These are phyloP conservation scores for Pyrenochaeta sp. DNA, from an alignment of 2,329 filamentous ascomycete genomes.

Conservation along the genomic window DNA sequence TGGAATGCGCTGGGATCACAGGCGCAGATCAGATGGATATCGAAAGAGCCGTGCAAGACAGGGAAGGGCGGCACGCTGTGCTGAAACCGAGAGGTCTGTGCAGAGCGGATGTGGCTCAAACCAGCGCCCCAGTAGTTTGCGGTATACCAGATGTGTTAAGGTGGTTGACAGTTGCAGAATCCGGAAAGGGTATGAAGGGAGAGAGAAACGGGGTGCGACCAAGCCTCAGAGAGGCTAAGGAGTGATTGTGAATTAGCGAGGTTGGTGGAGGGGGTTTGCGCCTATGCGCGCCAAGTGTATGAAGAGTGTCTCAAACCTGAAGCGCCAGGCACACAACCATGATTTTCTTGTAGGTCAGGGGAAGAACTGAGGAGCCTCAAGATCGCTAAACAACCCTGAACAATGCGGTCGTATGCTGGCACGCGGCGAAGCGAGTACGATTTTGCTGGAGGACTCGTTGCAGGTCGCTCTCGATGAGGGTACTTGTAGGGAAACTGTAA, in stretches of 20 bases:
- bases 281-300: constrained; percentile 46
- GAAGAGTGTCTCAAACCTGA: constrained; percentile 52
- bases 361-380: constrained; percentile 24
- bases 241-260: constrained; percentile 24
- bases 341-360: constrained; percentile 32
- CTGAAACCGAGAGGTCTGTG: constrained; percentile 48
- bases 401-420: constrained; percentile 35
- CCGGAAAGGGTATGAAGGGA: constrained; percentile 28
- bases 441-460: constrained; percentile 6
- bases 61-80: constrained; percentile 41
- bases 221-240: constrained; percentile 29
- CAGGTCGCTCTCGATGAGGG: constrained; percentile 4
- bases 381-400: constrained; percentile 21
- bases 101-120: constrained; percentile 48
- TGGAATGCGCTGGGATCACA: constrained; percentile 25
- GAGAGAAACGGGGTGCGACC: constrained; percentile 32
- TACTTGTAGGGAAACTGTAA: constrained; percentile 1
- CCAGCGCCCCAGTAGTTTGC: constrained; percentile 35
- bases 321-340: constrained; percentile 50
- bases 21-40: constrained; percentile 46
- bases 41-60: constrained; percentile 36
- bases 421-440: constrained; percentile 29
- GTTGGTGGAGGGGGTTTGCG: constrained; percentile 28
- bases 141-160: constrained; percentile 42
- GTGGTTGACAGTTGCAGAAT: constrained; percentile 38